Conservation (phyloP, 2,329 filamentous ascomycete species). For the Calonectria pauciramosa region DNA sequence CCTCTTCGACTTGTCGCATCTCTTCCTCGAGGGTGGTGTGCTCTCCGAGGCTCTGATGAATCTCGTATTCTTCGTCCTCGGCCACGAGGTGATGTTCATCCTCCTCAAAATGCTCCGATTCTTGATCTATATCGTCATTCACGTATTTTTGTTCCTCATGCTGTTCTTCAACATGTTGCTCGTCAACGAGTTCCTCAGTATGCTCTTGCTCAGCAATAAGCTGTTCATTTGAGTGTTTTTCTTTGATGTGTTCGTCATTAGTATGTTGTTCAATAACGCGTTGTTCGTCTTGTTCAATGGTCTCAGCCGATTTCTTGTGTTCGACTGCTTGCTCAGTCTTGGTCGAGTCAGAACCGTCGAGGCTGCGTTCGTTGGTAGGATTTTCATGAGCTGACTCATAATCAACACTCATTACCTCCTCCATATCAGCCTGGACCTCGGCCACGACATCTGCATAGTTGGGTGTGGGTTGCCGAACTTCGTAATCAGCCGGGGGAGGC, state of each 20-base stretch:
- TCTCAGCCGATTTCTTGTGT: background rate
- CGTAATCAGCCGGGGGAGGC: constrained; percentile 27
- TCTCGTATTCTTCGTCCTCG: background rate
- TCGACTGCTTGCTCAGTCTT: constrained; percentile 43
- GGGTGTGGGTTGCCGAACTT: constrained; percentile 7
- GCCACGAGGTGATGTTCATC: constrained; percentile 3
- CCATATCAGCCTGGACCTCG: constrained; percentile 20
- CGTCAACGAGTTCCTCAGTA: background rate
- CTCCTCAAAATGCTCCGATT: constrained; percentile 42
- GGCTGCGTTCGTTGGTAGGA: background rate
- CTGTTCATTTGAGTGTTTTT: background rate
- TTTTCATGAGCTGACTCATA: constrained; percentile 23
- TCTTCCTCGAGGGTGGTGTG: background rate
- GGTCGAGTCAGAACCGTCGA: constrained; percentile 28
- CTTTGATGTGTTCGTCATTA: background rate
- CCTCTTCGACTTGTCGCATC: constrained; percentile 10
- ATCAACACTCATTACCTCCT: constrained; percentile 19
- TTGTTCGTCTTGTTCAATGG: background rate
- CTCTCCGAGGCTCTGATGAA: background rate
- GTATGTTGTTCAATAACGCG: constrained; percentile 44
- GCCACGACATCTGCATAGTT: constrained; percentile 25
- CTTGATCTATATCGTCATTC: background rate
- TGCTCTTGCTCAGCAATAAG: constrained; percentile 47
- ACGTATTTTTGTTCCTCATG: constrained; percentile 20
- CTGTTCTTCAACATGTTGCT: background rate